These are phyloP conservation scores for Cytospora piceae DNA, from an alignment of 2,329 filamentous ascomycete genomes.

Conservation along the genomic window DNA sequence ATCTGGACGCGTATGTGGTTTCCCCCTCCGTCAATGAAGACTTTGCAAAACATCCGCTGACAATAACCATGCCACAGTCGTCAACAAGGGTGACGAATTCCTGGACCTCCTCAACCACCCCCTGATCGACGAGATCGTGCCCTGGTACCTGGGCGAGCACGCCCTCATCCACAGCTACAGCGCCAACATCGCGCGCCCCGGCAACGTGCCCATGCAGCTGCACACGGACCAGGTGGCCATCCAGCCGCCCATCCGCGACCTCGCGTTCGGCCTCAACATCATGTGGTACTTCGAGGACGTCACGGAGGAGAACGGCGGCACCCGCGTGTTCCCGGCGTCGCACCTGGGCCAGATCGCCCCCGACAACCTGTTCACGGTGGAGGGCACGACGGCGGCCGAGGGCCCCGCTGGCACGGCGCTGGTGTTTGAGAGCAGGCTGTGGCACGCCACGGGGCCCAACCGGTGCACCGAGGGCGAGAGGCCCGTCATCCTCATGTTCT, in stretches of 20 bases:
- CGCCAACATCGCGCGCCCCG: slow-evolving; percentile 39
- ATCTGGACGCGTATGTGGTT: slow-evolving; percentile 22
- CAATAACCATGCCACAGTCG: neutral
- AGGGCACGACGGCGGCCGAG: slow-evolving; percentile 34
- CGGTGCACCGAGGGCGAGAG: slow-evolving; percentile 32
- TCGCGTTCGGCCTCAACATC: slow-evolving; percentile 36
- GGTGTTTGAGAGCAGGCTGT: slow-evolving; percentile 37
- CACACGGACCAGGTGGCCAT: slow-evolving; percentile 38
- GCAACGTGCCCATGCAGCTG: slow-evolving; percentile 36
- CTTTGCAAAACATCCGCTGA: neutral
- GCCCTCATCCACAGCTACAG: slow-evolving; percentile 37
- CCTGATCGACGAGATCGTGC: slow-evolving; percentile 36
- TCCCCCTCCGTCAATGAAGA: neutral
- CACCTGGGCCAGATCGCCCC: slow-evolving; percentile 35
- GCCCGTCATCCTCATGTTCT: slow-evolving; percentile 38
- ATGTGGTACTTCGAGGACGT: slow-evolving; percentile 39
- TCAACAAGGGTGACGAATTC: slow-evolving; percentile 38
- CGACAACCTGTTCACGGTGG: slow-evolving; percentile 33
- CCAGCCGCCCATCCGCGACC: slow-evolving; percentile 35
- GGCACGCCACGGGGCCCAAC: slow-evolving; percentile 39
- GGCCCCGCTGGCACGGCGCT: slow-evolving; percentile 37
- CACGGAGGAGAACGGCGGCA: slow-evolving; percentile 39
- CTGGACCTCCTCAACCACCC: slow-evolving; percentile 38
- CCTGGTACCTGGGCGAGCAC: slow-evolving; percentile 38
- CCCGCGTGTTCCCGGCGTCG: slow-evolving; percentile 36